Percentiles rank a stretch among this genome's conserved stretches.
phyloP scores from a whole-genome alignment of 306 rosid species.

The Quercus variabilis region DNA sequence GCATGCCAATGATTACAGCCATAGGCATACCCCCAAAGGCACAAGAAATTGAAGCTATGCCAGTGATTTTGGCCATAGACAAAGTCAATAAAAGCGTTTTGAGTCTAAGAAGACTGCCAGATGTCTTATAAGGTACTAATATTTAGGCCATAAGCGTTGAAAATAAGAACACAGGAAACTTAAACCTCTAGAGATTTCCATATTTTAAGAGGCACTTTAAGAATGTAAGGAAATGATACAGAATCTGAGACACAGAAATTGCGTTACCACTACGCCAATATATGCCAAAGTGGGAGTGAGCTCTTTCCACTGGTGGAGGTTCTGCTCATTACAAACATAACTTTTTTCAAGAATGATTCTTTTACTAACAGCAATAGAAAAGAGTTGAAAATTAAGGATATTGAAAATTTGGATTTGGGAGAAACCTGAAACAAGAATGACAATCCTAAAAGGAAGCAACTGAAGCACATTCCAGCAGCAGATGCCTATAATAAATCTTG shows the following conservation, averaged over 20 bases:
- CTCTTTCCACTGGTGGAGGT: slow-evolving; percentile 43
- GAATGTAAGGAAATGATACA: background rate
- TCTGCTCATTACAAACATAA: slow-evolving; percentile 37
- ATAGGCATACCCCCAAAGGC: no score
- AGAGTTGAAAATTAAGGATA: background rate
- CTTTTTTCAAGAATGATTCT: background rate
- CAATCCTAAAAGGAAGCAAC: slow-evolving; percentile 54
- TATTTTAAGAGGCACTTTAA: background rate
- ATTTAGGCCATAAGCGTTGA: no score
- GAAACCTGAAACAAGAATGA: slow-evolving; percentile 69
- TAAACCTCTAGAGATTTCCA: no score
- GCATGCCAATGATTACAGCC: no score
- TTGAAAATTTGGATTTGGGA: background rate
- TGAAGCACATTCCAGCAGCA: slow-evolving; percentile 67
- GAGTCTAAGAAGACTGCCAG: background rate
- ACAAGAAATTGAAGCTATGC: background rate
- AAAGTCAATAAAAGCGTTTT: background rate
- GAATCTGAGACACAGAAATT: background rate
- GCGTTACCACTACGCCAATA: slow-evolving; percentile 68
- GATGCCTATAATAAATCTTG: slow-evolving; percentile 35
- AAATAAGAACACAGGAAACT: no score
- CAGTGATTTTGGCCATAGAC: background rate
- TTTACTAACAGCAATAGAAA: background rate
- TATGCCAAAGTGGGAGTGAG: slow-evolving; percentile 60
- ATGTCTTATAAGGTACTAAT: background rate